Percentiles rank a stretch among this genome's conserved stretches.
These are phyloP conservation scores for Venturia carpophila DNA, from an alignment of 2,329 filamentous ascomycete genomes.

Conservation along the genomic window DNA sequence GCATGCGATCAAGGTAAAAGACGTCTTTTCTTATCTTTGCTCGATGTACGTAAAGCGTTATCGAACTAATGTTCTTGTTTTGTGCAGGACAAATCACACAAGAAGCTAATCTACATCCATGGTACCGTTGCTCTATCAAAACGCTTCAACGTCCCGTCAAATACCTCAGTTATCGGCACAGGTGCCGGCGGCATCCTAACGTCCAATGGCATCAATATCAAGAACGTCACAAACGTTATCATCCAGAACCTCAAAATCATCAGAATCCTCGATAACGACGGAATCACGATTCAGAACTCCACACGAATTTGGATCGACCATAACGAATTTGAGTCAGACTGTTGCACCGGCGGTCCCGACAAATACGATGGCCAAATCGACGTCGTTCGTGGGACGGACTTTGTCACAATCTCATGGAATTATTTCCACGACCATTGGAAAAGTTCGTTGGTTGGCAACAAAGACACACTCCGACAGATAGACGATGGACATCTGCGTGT, in stretches of 20 bases:
- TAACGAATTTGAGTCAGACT: slow-evolving; percentile 40
- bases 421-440: slow-evolving; percentile 45
- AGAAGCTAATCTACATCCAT: slow-evolving; percentile 37
- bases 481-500: slow-evolving; percentile 41
- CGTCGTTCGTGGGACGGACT: slow-evolving; percentile 40
- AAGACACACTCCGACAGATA: slow-evolving; percentile 33
- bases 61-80: slow-evolving; percentile 25
- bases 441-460: slow-evolving; percentile 38
- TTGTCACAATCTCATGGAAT: slow-evolving; percentile 42
- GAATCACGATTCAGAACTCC: slow-evolving; percentile 39
- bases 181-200: slow-evolving; percentile 32
- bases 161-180: slow-evolving; percentile 38
- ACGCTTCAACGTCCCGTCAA: slow-evolving; percentile 39
- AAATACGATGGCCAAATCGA: slow-evolving; percentile 41
- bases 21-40: not conserved
- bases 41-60: not conserved
- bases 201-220: slow-evolving; percentile 32
- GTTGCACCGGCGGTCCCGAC: slow-evolving; percentile 32
- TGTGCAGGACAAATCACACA: slow-evolving; percentile 20
- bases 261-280: slow-evolving; percentile 36
- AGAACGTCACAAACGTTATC: slow-evolving; percentile 34
- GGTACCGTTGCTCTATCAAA: slow-evolving; percentile 36
- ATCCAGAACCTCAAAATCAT: slow-evolving; percentile 33
- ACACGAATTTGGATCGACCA: slow-evolving; percentile 44
- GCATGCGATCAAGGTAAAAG: not conserved